Evolutionary conservation across 495 filamentous ascomycete genomes (phyloP).

Genomic region (Daldinia grandis): DNA sequence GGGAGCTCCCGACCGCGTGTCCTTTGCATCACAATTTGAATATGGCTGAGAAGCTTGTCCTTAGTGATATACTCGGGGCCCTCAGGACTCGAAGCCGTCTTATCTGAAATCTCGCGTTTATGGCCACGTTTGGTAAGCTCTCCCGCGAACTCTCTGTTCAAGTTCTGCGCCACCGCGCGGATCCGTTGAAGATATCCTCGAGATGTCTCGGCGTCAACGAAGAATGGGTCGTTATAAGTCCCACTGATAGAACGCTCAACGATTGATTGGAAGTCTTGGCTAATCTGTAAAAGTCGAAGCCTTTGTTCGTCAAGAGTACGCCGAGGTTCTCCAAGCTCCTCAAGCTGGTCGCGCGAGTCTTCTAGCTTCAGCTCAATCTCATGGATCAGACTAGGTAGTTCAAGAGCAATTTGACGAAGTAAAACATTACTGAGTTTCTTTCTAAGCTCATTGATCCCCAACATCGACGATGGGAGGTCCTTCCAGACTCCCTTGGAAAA

Average conservation of each 20-base stretch:
- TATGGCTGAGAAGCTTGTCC: constrained; percentile 41
- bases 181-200: constrained; percentile 60
- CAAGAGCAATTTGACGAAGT: constrained; percentile 42
- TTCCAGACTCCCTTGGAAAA: constrained; percentile 60
- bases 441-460: constrained; percentile 45
- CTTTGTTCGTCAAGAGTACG: constrained; percentile 41
- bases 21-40: constrained; percentile 42
- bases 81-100: neutral
- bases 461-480: constrained; percentile 28
- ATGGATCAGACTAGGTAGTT: constrained; percentile 43
- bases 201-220: constrained; percentile 48
- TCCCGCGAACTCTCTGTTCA: constrained; percentile 64
- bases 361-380: constrained; percentile 43
- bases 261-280: constrained; percentile 41
- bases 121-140: constrained; percentile 59
- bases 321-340: constrained; percentile 41
- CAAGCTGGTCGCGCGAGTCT: constrained; percentile 30
- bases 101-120: constrained; percentile 44
- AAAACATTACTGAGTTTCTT: constrained; percentile 46
- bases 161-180: constrained; percentile 66
- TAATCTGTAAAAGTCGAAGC: constrained; percentile 40
- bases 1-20: constrained; percentile 56
- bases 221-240: constrained; percentile 46
- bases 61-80: constrained; percentile 26
- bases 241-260: constrained; percentile 45